These are phyloP conservation scores for Eimeria maxima DNA, from an alignment of 169 alveolate genomes.

Conservation along the genomic window DNA sequence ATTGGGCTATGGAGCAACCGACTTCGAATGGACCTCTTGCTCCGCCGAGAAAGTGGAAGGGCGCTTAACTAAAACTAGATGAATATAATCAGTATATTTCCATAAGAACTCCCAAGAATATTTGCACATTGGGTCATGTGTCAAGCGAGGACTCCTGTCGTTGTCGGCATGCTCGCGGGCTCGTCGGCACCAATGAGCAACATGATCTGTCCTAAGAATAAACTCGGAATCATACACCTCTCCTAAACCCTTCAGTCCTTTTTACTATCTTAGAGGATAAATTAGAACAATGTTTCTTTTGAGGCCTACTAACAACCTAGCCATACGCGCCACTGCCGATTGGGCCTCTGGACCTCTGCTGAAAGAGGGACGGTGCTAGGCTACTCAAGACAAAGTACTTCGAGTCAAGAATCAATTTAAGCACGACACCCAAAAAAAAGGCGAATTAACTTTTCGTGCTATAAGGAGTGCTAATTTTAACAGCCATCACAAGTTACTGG, in stretches of 20 bases:
- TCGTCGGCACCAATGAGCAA: background rate
- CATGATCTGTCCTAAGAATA: background rate
- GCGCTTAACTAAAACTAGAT: background rate
- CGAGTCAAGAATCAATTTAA: background rate
- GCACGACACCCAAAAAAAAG: background rate
- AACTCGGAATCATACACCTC: background rate
- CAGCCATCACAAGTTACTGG: background rate
- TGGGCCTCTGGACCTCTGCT: background rate
- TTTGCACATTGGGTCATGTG: background rate
- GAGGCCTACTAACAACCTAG: background rate
- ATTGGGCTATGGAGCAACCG: background rate
- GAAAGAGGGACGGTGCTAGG: background rate
- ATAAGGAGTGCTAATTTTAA: background rate
- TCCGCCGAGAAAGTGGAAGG: background rate
- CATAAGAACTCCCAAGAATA: background rate
- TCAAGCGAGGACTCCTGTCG: background rate
- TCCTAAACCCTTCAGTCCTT: background rate
- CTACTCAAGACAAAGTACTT: background rate
- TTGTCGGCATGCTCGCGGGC: conserved; percentile 27
- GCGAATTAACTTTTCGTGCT: background rate
- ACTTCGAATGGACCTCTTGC: background rate
- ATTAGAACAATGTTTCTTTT: background rate
- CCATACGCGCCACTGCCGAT: background rate
- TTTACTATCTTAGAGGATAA: background rate
- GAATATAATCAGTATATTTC: background rate